Evolutionary conservation across 2,329 filamentous ascomycete species (phyloP).

Genomic region (Botrytis elliptica): DNA sequence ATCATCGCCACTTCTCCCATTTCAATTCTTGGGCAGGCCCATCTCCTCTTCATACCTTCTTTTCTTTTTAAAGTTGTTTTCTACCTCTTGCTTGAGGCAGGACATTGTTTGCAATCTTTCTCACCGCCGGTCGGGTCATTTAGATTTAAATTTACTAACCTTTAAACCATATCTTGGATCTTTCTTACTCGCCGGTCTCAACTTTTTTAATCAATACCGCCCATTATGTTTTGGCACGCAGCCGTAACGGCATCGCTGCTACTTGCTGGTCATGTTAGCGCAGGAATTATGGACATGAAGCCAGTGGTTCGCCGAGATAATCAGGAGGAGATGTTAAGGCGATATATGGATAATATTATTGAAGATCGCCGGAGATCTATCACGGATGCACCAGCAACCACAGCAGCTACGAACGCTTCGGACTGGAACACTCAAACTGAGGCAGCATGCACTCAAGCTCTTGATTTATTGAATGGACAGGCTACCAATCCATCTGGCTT

Average conservation of each 20-base stretch:
- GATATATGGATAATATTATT: conserved; percentile 37
- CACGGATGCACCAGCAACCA: not conserved
- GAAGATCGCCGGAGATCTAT: conserved; percentile 25
- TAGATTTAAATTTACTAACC: conserved; percentile 21
- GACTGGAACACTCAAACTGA: conserved; percentile 57
- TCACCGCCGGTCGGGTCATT: conserved; percentile 34
- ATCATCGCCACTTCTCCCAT: conserved; percentile 26
- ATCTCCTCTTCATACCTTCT: conserved; percentile 29
- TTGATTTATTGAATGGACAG: conserved; percentile 53
- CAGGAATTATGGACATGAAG: conserved; percentile 26
- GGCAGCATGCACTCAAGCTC: conserved; percentile 57
- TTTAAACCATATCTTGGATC: conserved; percentile 1
- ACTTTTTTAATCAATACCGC: conserved; percentile 12
- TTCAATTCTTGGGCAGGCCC: conserved; percentile 34
- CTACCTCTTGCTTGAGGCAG: conserved; percentile 23
- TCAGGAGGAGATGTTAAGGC: conserved; percentile 33
- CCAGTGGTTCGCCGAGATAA: conserved; percentile 16
- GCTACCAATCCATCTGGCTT: conserved; percentile 73
- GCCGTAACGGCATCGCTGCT: conserved; percentile 30
- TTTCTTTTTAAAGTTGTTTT: conserved; percentile 21
- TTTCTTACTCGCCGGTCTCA: conserved; percentile 14
- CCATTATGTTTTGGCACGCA: conserved; percentile 30
- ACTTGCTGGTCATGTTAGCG: conserved; percentile 34
- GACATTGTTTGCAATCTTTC: conserved; percentile 28
- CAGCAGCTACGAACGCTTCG: conserved; percentile 40